Conservation (phyloP, 768 basidiomycete species). For the Punctularia strigosozonata region DNA sequence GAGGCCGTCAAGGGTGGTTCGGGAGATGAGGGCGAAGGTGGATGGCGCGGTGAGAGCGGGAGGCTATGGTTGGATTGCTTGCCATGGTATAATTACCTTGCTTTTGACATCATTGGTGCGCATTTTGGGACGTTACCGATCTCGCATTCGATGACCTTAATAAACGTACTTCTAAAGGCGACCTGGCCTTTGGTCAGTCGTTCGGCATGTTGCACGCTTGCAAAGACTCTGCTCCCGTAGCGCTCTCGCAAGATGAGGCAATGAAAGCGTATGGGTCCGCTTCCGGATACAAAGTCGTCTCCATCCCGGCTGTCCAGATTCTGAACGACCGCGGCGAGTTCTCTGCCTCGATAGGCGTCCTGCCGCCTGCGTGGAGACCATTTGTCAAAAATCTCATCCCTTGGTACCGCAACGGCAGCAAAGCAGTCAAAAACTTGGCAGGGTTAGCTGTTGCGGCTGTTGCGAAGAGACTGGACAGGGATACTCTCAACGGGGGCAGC, state of each 20-base stretch:
- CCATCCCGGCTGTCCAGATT: slow-evolving; percentile 75
- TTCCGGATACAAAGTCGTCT: slow-evolving; percentile 29
- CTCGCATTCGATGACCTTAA: neutral
- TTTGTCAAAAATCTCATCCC: slow-evolving; percentile 43
- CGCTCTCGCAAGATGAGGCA: slow-evolving; percentile 39
- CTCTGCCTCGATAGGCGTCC: slow-evolving; percentile 71
- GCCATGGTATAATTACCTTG: slow-evolving; percentile 57
- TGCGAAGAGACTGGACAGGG: slow-evolving; percentile 63
- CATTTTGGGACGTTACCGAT: neutral
- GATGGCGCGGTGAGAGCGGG: slow-evolving; percentile 50
- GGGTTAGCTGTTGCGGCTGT: slow-evolving; percentile 75
- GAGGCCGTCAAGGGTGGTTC: slow-evolving; percentile 40
- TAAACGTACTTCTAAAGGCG: slow-evolving; percentile 18
- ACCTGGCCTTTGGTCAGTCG: slow-evolving; percentile 77
- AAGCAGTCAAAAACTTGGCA: slow-evolving; percentile 61
- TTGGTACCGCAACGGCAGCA: slow-evolving; percentile 62
- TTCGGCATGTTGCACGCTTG: slow-evolving; percentile 80
- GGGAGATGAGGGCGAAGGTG: slow-evolving; percentile 47
- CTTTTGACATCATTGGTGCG: slow-evolving; percentile 66
- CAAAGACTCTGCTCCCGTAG: slow-evolving; percentile 62
- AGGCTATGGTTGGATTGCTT: slow-evolving; percentile 66
- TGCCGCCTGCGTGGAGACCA: slow-evolving; percentile 64
- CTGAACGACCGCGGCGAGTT: slow-evolving; percentile 84
- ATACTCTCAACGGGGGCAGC: slow-evolving; percentile 44
- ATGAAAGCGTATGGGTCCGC: slow-evolving; percentile 43